phyloP scores from a whole-genome alignment of 1,139 yeast species.

The Magnusiomyces tetraspermus region DNA sequence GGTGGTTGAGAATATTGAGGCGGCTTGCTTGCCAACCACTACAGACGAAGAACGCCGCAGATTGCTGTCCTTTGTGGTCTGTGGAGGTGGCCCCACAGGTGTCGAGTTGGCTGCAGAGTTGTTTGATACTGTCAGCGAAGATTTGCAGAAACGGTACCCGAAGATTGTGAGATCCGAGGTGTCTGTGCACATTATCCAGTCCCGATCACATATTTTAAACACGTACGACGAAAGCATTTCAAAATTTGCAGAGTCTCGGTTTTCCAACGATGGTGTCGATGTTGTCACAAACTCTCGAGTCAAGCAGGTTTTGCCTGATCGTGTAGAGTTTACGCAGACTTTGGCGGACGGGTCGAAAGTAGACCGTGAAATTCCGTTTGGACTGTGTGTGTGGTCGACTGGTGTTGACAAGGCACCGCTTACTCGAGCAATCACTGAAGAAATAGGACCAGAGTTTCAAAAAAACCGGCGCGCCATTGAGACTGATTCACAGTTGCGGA shows the following conservation, averaged over 20 bases:
- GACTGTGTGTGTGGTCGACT: slow-evolving; percentile 59
- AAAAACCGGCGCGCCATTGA: slow-evolving; percentile 52
- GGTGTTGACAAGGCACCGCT: slow-evolving; percentile 55
- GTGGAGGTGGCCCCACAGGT: slow-evolving; percentile 69
- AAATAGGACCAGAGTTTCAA: slow-evolving; percentile 38
- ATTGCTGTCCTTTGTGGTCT: slow-evolving; percentile 50
- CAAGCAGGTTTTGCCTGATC: slow-evolving; percentile 43
- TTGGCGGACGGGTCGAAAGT: slow-evolving; percentile 36
- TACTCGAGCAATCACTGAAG: slow-evolving; percentile 40
- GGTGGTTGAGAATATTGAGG: slow-evolving; percentile 45
- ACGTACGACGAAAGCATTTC: slow-evolving; percentile 54
- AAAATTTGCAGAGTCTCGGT: slow-evolving; percentile 51
- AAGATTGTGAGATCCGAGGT: slow-evolving; percentile 48
- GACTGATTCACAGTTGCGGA: slow-evolving; percentile 56
- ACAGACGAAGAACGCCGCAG: slow-evolving; percentile 49
- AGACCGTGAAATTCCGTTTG: slow-evolving; percentile 45
- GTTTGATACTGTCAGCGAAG: slow-evolving; percentile 51
- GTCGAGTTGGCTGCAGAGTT: slow-evolving; percentile 61
- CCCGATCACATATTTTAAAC: slow-evolving; percentile 53
- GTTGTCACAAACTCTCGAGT: slow-evolving; percentile 53
- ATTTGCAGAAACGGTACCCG: slow-evolving; percentile 45
- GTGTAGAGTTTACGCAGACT: slow-evolving; percentile 44
- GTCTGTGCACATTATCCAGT: slow-evolving; percentile 55
- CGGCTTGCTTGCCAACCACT: slow-evolving; percentile 53
- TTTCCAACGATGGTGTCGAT: slow-evolving; percentile 49